Evolutionary conservation across 2,329 filamentous ascomycete species (phyloP).

Genomic region (Fusarium nygamai): DNA sequence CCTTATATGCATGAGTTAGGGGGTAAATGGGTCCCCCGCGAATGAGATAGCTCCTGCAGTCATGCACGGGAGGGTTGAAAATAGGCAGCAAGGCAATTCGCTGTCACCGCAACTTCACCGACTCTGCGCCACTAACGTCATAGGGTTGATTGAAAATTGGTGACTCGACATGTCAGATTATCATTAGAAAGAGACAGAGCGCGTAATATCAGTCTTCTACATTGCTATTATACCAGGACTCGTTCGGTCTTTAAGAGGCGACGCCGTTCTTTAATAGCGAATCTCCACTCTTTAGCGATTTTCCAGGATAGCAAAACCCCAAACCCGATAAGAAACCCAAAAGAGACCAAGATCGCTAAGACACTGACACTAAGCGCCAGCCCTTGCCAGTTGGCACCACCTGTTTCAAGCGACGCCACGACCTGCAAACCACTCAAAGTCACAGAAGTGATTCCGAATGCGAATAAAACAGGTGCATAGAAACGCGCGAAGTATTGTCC

Average conservation of each 20-base stretch:
- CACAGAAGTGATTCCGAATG: neutral
- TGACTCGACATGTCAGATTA: neutral
- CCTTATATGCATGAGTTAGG: neutral
- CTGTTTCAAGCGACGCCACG: neutral
- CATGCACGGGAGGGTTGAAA: neutral
- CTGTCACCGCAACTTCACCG: neutral
- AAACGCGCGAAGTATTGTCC: neutral
- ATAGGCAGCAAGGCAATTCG: neutral
- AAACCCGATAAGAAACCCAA: neutral
- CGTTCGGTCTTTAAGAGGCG: neutral
- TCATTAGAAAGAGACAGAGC: too few relatives aligned
- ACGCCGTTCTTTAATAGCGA: neutral
- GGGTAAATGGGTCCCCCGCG: neutral
- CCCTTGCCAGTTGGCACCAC: neutral
- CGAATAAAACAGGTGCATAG: neutral
- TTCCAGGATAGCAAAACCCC: neutral
- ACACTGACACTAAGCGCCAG: neutral
- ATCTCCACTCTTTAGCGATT: neutral
- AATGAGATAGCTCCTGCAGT: neutral
- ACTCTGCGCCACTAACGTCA: neutral
- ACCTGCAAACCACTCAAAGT: neutral
- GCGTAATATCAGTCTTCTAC: neutral
- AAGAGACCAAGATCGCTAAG: neutral
- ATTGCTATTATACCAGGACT: neutral
- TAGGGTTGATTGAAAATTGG: too few relatives aligned